Base-by-base conservation (phyloP, 176 grass and related monocot genomes). In the Sorghum bicolor region DNA sequence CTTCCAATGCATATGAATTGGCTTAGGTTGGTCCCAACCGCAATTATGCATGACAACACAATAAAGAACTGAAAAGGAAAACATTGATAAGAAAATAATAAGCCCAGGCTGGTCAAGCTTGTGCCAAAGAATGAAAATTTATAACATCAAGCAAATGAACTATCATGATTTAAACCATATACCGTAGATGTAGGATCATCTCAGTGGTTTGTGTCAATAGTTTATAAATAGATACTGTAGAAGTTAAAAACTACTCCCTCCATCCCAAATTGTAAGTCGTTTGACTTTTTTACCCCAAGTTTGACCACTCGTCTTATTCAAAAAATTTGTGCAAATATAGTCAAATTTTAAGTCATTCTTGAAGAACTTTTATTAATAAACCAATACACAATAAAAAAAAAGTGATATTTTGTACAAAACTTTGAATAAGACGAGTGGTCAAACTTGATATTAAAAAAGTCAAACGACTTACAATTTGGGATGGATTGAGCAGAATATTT, bases 1-100 rank as follows among this genome's bases (percentile, higher is more conserved):
- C 90, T 77, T 13, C 90, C 90, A 0, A 92, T 92, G 80, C 90
- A 92, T 75, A 92, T 92, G 79, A 92, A 92, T 50, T 92, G 90
- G 79, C 90, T 92, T 50, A 92, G 65, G 52, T 92, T 92, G 75
- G 87, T 89, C 32, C 90, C 90, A 4, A 89, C 87, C 24, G 90
- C 90, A 77, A 92, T 92, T 45, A 79, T 67, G 80, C 90, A 92
- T 29, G 90, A 92, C 22, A 84, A 62, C 32, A 86, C 57, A 13
- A 92, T 89, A 64, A 92, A 92, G 74, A 92, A 80, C 90, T 92
- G 90, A 52, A 43, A 67, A 41, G 30, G 31, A 31, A 75, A 53
- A 75, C 29, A 75, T 22, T 32, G 73, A 55, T 1, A 55, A 36
- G 48, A 12, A 75, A 57, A 76, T 57, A 55, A 55, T 48, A 36